Conservation (phyloP, 768 basidiomycete genomes). For the Trametes cubensis region DNA sequence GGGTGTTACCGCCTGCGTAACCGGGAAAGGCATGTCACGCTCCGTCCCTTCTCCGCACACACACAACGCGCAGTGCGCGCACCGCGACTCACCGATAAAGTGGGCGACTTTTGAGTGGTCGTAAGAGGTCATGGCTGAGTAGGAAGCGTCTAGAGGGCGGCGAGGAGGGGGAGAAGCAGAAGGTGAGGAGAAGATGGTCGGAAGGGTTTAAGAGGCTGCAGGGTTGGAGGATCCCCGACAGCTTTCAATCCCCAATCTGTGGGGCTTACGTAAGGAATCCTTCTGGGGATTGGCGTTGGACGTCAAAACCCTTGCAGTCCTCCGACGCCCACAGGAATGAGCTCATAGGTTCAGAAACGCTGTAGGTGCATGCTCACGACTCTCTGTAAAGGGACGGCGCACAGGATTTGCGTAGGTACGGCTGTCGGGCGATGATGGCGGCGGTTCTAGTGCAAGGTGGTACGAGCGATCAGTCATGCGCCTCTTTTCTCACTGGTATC, state of each 20-base stretch:
- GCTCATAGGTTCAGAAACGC: conserved; percentile 3
- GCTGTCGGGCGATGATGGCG: conserved; percentile 11
- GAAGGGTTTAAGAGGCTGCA: conserved; percentile 10
- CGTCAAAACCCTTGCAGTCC: conserved; percentile 11
- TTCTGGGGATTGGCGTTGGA: conserved; percentile 21
- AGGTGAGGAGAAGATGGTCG: conserved; percentile 14
- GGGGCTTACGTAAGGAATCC: conserved; percentile 21
- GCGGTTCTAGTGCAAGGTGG: conserved; percentile 6
- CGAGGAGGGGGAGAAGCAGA: background rate
- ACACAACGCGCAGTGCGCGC: conserved; percentile 14
- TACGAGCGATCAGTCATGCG: conserved; percentile 11
- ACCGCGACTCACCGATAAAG: conserved; percentile 55
- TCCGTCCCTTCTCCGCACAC: conserved; percentile 16
- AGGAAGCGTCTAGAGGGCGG: background rate
- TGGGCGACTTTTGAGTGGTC: conserved; percentile 65
- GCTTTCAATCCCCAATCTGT: conserved; percentile 25
- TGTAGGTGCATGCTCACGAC: background rate
- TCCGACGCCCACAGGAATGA: conserved; percentile 7
- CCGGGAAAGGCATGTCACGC: conserved; percentile 20
- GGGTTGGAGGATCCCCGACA: conserved; percentile 9
- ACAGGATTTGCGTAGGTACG: conserved; percentile 6
- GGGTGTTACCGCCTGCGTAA: conserved; percentile 81
- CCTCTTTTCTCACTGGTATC: background rate
- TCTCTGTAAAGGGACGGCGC: background rate
- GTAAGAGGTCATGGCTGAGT: conserved; percentile 38